These are phyloP conservation scores for Scleromitrula shiraiana DNA, from an alignment of 2,329 filamentous ascomycete genomes.

Conservation along the genomic window DNA sequence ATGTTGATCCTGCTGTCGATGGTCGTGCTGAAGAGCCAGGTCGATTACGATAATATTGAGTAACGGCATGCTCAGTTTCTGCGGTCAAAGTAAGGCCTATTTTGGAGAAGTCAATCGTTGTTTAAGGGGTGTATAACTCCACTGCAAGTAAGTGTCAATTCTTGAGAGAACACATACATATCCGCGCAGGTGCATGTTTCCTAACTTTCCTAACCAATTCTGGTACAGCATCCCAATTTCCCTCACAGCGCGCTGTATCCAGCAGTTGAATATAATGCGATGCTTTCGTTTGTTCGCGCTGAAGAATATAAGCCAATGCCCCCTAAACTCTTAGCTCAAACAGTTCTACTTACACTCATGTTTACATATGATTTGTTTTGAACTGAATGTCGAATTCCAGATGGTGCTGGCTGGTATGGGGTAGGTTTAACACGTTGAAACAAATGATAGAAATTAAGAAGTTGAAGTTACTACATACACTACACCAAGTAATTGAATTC, in stretches of 20 bases:
- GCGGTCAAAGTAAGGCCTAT: conserved; percentile 63
- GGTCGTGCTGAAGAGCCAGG: conserved; percentile 14
- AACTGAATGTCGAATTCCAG: not conserved
- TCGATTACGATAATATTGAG: conserved; percentile 38
- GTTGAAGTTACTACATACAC: no score
- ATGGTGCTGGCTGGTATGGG: not conserved
- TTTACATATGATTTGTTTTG: conserved; percentile 12
- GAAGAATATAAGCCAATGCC: conserved; percentile 3
- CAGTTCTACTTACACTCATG: conserved; percentile 24
- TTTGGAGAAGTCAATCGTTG: conserved; percentile 17
- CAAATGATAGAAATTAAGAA: no score
- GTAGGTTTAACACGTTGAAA: conserved; percentile 4
- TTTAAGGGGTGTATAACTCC: not conserved
- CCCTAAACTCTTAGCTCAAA: no score
- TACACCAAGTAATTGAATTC: no score
- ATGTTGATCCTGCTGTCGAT: conserved; percentile 18
- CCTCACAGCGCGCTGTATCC: conserved; percentile 80
- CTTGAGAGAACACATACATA: conserved; percentile 54
- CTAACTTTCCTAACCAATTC: conserved; percentile 88
- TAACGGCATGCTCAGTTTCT: conserved; percentile 59
- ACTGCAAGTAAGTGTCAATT: no score
- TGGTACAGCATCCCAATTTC: conserved; percentile 76
- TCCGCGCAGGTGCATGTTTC: conserved; percentile 81
- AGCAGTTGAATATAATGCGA: conserved; percentile 73
- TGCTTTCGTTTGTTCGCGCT: conserved; percentile 58